Evolutionary conservation across 2,329 filamentous ascomycete species (phyloP).

Genomic region (Calonectria naviculata): DNA sequence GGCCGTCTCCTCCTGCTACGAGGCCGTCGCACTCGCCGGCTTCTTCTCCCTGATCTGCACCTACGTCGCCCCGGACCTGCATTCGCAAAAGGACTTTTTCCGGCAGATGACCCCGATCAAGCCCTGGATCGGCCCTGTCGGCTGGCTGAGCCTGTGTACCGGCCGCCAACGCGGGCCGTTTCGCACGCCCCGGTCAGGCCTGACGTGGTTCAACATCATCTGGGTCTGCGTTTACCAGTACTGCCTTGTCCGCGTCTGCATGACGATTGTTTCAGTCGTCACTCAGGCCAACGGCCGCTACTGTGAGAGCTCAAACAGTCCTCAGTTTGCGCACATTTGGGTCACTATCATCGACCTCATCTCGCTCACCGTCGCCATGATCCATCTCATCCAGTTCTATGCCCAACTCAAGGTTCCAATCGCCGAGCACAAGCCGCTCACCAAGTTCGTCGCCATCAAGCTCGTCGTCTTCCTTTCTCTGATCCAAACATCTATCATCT

Average conservation of each 20-base stretch:
- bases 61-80: conserved; percentile 81
- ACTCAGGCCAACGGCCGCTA: conserved; percentile 77
- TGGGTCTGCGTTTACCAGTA: conserved; percentile 90
- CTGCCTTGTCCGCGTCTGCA: conserved; percentile 83
- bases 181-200: conserved; percentile 79
- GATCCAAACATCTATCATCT: conserved; percentile 75
- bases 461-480: conserved; percentile 92
- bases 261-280: conserved; percentile 82
- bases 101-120: conserved; percentile 71
- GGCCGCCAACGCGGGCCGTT: conserved; percentile 76
- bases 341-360: conserved; percentile 77
- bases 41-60: conserved; percentile 88
- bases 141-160: conserved; percentile 76
- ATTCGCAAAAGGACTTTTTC: conserved; percentile 87
- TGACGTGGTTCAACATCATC: conserved; percentile 92
- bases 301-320: conserved; percentile 82
- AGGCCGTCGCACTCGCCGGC: conserved; percentile 87
- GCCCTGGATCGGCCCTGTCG: conserved; percentile 81
- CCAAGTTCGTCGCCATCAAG: conserved; percentile 90
- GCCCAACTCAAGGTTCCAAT: conserved; percentile 78
- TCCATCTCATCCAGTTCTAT: conserved; percentile 89
- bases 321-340: conserved; percentile 86
- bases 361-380: conserved; percentile 87
- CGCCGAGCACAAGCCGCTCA: conserved; percentile 74
- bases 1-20: conserved; percentile 85